These are phyloP conservation scores for Penicillium paxilli DNA, from an alignment of 495 filamentous ascomycete genomes.

Conservation along the genomic window DNA sequence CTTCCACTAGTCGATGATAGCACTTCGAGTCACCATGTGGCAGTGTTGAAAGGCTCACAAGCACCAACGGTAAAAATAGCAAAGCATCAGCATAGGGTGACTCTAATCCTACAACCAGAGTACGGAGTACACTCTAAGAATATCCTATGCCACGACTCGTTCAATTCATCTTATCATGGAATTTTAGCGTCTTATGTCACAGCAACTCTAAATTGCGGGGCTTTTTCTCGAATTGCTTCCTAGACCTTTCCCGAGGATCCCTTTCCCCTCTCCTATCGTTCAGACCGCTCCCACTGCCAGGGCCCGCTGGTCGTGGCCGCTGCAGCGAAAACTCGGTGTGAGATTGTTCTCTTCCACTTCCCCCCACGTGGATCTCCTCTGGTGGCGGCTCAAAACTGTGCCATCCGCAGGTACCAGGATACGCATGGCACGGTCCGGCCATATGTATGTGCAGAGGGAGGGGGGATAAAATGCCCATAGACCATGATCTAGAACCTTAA, in stretches of 20 bases:
- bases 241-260: too few species aligned
- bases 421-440: neutral
- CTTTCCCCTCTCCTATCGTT: neutral
- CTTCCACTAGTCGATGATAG: too few species aligned
- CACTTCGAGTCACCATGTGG: too few species aligned
- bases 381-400: neutral
- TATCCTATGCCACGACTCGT: too few species aligned
- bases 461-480: neutral
- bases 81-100: too few species aligned
- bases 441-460: neutral
- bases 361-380: constrained; percentile 7
- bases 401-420: constrained; percentile 2
- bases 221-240: neutral
- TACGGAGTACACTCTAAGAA: too few species aligned
- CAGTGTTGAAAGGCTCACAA: too few species aligned
- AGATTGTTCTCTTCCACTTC: constrained; percentile 1
- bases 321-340: constrained; percentile 20
- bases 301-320: constrained; percentile 4
- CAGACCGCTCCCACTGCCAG: constrained; percentile 13
- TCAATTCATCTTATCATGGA: constrained; percentile 16
- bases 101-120: too few species aligned
- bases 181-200: constrained; percentile 30
- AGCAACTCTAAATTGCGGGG: constrained; percentile 33
- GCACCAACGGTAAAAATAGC: too few species aligned
- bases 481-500: too few species aligned